Conservation (phyloP, 1,284 basidiomycete genomes). For the Ceratobasidium papillatum region DNA sequence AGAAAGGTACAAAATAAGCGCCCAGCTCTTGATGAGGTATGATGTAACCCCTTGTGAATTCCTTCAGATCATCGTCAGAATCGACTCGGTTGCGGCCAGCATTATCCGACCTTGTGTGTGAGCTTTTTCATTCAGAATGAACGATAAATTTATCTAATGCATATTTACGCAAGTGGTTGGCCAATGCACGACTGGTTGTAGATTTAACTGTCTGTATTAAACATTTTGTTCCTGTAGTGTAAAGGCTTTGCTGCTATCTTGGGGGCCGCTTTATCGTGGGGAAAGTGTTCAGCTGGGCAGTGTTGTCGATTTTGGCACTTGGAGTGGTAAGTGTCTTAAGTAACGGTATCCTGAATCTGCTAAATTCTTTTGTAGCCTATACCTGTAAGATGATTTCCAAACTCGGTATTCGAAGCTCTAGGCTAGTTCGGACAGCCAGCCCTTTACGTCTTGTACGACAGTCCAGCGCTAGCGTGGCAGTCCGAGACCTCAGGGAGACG, state of each 20-base stretch:
- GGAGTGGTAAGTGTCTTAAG: neutral
- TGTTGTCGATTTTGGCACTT: neutral
- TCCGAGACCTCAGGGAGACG: neutral
- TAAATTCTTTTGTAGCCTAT: neutral
- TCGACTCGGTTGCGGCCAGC: neutral
- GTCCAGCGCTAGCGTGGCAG: conserved; percentile 10
- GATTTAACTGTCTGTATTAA: neutral
- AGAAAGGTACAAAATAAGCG: neutral
- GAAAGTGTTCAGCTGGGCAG: neutral
- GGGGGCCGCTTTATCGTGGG: neutral
- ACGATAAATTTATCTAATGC: neutral
- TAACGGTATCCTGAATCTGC: neutral
- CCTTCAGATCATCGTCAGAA: neutral
- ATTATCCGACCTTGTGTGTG: neutral
- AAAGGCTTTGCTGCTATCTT: neutral
- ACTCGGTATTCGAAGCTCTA: conserved; percentile 7
- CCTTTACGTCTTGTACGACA: conserved; percentile 10
- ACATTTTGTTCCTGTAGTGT: conserved; percentile 1
- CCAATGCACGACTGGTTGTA: neutral
- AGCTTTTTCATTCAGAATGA: neutral
- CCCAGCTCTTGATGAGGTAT: neutral
- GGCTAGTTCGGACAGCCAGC: neutral
- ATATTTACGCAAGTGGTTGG: neutral
- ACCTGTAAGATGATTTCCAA: conserved; percentile 26
- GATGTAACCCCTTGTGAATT: neutral